phyloP scores from a whole-genome alignment of 495 filamentous ascomycete species.

The Alectoria sarmentosa region DNA sequence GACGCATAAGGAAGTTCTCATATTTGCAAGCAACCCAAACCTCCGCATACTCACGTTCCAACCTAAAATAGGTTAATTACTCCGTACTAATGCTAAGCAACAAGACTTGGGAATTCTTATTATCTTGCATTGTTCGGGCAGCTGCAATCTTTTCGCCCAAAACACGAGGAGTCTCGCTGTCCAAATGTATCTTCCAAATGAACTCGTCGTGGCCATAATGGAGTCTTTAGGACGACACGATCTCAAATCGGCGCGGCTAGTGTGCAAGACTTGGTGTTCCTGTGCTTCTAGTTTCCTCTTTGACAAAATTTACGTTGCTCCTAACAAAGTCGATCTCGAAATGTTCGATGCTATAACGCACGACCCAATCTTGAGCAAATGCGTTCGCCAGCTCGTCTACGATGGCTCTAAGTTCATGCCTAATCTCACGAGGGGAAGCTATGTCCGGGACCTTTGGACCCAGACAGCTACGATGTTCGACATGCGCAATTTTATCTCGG shows the following conservation, averaged over 20 bases:
- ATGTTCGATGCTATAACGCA: not conserved
- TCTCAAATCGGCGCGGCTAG: not conserved
- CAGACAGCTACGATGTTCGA: not conserved
- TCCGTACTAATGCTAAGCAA: no score
- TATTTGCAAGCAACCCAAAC: no score
- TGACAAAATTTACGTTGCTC: not conserved
- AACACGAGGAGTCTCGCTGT: not conserved
- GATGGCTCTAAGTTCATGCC: not conserved
- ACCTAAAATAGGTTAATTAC: no score
- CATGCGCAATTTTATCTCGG: not conserved
- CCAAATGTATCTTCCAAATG: not conserved
- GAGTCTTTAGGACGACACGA: not conserved
- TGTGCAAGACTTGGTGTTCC: not conserved
- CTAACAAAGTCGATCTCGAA: not conserved
- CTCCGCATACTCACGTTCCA: no score
- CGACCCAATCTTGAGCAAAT: conserved; percentile 3
- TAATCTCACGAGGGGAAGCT: not conserved
- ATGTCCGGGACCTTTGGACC: not conserved
- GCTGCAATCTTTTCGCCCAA: not conserved
- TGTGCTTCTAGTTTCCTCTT: conserved; percentile 3
- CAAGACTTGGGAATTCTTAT: no score
- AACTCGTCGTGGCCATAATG: not conserved
- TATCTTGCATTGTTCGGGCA: no score
- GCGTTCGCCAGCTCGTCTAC: not conserved
- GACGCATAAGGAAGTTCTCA: no score